These are phyloP conservation scores for Friedmanniomyces endolithicus DNA, from an alignment of 495 filamentous ascomycete genomes.

Conservation along the genomic window DNA sequence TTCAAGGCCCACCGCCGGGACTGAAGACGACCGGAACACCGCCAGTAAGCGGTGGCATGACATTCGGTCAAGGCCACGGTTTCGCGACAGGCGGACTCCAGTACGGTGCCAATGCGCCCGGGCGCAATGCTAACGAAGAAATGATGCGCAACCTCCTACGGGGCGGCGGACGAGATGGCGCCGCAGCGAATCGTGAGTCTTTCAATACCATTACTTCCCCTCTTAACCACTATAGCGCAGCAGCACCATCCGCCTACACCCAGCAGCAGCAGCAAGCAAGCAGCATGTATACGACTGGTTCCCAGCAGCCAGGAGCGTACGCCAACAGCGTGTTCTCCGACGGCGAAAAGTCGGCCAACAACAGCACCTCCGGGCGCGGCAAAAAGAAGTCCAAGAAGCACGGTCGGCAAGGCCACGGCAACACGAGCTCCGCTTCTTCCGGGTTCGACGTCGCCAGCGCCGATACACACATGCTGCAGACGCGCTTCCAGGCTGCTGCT, in stretches of 20 bases:
- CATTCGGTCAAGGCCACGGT: constrained; percentile 65
- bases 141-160: constrained; percentile 70
- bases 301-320: neutral
- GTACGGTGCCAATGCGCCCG: constrained; percentile 50
- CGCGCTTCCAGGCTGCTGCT: constrained; percentile 77
- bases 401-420: constrained; percentile 92
- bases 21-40: constrained; percentile 90
- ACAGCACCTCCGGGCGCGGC: constrained; percentile 68
- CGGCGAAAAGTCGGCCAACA: constrained; percentile 58
- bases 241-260: constrained; percentile 32
- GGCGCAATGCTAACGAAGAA: constrained; percentile 63
- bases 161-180: constrained; percentile 45
- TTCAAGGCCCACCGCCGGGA: constrained; percentile 87
- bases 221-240: constrained; percentile 32
- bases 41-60: constrained; percentile 62
- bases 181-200: constrained; percentile 81
- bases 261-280: neutral
- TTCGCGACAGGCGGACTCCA: constrained; percentile 56
- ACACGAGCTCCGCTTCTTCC: constrained; percentile 99
- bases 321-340: constrained; percentile 6
- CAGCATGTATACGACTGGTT: neutral
- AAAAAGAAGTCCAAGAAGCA: constrained; percentile 88
- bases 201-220: constrained; percentile 36
- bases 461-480: constrained; percentile 90
- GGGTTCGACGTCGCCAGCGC: constrained; percentile 84